Conservation (phyloP, 495 filamentous ascomycete species). For the Aspergillus diversus region DNA sequence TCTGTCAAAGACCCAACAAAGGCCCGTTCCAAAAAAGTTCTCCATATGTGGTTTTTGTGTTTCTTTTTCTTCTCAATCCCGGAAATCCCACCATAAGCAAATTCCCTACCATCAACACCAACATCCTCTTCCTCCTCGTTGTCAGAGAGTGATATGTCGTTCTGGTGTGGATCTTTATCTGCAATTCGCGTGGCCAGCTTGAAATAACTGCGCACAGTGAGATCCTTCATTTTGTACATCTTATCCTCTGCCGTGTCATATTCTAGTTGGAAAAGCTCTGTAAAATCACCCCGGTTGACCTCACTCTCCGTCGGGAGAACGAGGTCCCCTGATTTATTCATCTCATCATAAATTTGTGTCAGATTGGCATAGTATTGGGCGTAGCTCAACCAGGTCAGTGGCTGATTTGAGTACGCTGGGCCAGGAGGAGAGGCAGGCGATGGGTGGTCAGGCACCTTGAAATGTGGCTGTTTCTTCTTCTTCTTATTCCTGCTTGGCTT, state of each 20-base stretch:
- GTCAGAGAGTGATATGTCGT: conserved; percentile 2
- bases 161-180: conserved; percentile 42
- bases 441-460: conserved; percentile 71
- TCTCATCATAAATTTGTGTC: conserved; percentile 78
- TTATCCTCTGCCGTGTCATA: conserved; percentile 78
- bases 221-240: conserved; percentile 73
- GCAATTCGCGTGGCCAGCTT: conserved; percentile 80
- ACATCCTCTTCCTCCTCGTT: not conserved
- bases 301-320: not conserved
- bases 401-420: conserved; percentile 88
- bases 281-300: not conserved
- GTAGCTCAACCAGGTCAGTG: conserved; percentile 73
- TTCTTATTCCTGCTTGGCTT: conserved; percentile 50
- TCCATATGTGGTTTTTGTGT: conserved; percentile 62
- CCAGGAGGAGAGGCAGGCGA: conserved; percentile 76
- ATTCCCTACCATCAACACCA: conserved; percentile 16
- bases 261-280: conserved; percentile 73
- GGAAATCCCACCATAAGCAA: conserved; percentile 24
- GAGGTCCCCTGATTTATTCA: conserved; percentile 21
- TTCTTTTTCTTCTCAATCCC: conserved; percentile 47
- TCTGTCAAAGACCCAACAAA: conserved; percentile 57
- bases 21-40: conserved; percentile 74
- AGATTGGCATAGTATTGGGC: conserved; percentile 95
- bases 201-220: conserved; percentile 77
- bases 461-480: conserved; percentile 59